Base-by-base conservation (phyloP, 2,329 filamentous ascomycete species). In the Alternaria infectoria region DNA sequence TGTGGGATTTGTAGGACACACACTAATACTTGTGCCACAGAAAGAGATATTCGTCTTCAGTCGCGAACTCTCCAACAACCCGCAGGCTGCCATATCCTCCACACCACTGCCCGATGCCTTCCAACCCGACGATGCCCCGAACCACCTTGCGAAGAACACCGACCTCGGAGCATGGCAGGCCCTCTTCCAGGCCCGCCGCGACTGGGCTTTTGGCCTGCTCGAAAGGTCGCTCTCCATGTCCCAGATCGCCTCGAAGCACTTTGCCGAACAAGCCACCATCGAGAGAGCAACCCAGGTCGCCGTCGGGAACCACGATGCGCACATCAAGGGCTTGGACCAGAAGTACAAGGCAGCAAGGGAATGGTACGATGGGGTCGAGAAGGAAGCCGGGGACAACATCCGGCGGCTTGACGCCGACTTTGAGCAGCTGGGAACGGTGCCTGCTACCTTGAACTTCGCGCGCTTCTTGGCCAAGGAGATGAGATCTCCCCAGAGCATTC, bases 21-120 rank as follows among this genome's bases (percentile, higher is more conserved):
- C 65, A 25, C 67, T 74, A 57, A 70, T 21, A 40, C 8, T 26
- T 28, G n/a, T 50, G 59, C 30, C 52, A 30, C 46, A 96, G 91
- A 92, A 89, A 69, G 93, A 98, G 78, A 89, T 99, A 61, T 98
- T 92, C 78, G 88, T 98, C 56, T 99, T 97, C 81, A 93, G 97
- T 80, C 91, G 93, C 66, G 89, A 82, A 77, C 76, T 83, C 73
- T 76, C 80, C 67, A 74, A 75, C 70, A 65, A 72, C 64, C 67
- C 68, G 86, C 83, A 74, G 73, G 86, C 55, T 73, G 85, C 8
- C 64, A 83, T 86, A 49, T 74, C 83, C 32, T 87, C 86, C 36
- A 84, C 83, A 62, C 85, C 82, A 69, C 70, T 91, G 81, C 84
- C 86, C 7, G 83, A 85, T 57, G 80, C 87, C 46, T 88, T 90